Base-by-base conservation (phyloP, 495 filamentous ascomycete species). In the Penicillium lagena region DNA sequence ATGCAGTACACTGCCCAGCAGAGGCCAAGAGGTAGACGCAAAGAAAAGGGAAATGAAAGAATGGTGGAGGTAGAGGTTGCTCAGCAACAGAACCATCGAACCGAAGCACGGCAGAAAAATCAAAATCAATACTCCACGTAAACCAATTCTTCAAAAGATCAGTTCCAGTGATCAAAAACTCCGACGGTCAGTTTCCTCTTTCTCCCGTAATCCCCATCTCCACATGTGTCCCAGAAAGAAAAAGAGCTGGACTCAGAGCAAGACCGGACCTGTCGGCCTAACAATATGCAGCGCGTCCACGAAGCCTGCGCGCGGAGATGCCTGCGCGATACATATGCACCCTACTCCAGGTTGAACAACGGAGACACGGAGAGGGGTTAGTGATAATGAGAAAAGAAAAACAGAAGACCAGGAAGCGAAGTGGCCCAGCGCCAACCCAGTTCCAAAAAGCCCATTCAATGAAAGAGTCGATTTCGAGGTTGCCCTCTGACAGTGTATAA, bases 401-500 rank as follows among this genome's bases (percentile, higher is more conserved):
- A 9, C n/a, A 10, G 3, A 34, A 6, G n/a, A 34, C 32, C 32
- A 34, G n/a, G n/a, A 34, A 34, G 10, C 32, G 32, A 34, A 34
- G 22, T 22, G 2, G 22, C 6, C 42, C 49, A 52, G 47, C 45
- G 52, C 47, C 54, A 37, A 46, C 5, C 32, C 32, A 9, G n/a
- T 34, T 29, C 43, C 46, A 32, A 47, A 52, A 35, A 37, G 46
- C 42, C 47, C 17, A 35, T 41, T 45, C 43, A 30, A 8, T 29
- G n/a, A 42, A 46, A 10, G 32, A 55, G 50, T 39, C 28, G 40
- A 55, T 33, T 13, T 56, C 47, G 57, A 60, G 57, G 57, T 60
- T 32, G 57, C 54, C 57, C 57, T 58, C 57, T 48, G 54, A 38
- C 28, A 41, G 35, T 52, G 55, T 60, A 51, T 54, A 46, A 49